phyloP scores from a whole-genome alignment of 352 stramenopile species.

The Phytopythium chamaehyphon region DNA sequence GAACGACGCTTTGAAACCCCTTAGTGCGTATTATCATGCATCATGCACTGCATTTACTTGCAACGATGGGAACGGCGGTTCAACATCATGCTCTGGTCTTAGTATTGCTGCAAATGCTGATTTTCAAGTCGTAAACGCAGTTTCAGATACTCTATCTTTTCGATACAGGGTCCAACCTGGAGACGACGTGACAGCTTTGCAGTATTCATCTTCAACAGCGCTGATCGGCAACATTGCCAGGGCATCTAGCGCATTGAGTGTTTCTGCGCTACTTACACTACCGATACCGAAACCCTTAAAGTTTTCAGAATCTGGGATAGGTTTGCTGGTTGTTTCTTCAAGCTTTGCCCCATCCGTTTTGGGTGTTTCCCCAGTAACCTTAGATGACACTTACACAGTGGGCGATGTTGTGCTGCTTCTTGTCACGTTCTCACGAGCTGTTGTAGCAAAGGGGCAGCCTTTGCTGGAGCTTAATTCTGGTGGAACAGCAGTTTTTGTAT shows the following conservation, averaged over 20 bases:
- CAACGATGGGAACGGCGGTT: conserved; percentile 24
- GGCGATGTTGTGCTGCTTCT: conserved; percentile 60
- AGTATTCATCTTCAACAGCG: conserved; percentile 20
- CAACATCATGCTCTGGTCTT: conserved; percentile 25
- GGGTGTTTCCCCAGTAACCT: conserved; percentile 35
- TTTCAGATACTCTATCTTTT: conserved; percentile 44
- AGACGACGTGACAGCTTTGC: conserved; percentile 24
- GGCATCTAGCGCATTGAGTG: conserved; percentile 26
- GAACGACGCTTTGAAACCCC: conserved; percentile 27
- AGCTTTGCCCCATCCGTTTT: conserved; percentile 29
- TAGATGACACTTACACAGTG: conserved; percentile 48
- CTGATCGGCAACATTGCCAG: conserved; percentile 42
- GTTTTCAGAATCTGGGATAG: conserved; percentile 7
- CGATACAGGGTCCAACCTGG: conserved; percentile 44
- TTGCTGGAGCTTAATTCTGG: conserved; percentile 70
- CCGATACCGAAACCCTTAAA: conserved; percentile 14
- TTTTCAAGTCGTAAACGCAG: conserved; percentile 28
- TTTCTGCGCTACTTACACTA: conserved; percentile 21
- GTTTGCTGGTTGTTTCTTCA: conserved; percentile 30
- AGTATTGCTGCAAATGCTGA: conserved; percentile 41
- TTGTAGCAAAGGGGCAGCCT: conserved; percentile 45
- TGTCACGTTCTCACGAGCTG: conserved; percentile 41
- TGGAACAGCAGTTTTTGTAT: conserved; percentile 43
- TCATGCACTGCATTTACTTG: conserved; percentile 50
- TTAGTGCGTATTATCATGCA: conserved; percentile 20